These are phyloP conservation scores for Pleurotus tuoliensis DNA, from an alignment of 768 basidiomycete genomes.

Conservation along the genomic window DNA sequence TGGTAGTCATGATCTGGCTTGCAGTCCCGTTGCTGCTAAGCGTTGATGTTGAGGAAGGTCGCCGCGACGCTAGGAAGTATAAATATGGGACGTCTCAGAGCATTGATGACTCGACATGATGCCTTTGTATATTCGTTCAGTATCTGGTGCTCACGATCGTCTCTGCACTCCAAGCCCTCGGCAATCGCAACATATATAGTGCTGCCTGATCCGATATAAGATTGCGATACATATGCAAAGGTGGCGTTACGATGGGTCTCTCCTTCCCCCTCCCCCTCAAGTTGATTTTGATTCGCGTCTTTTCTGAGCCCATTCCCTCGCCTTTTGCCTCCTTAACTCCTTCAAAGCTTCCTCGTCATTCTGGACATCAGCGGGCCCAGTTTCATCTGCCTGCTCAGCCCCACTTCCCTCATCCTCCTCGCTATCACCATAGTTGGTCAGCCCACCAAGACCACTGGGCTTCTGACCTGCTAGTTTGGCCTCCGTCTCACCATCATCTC, in stretches of 20 bases:
- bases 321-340: conserved; percentile 50
- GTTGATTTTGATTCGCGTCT: conserved; percentile 26
- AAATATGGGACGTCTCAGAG: not conserved
- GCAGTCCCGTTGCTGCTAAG: conserved; percentile 72
- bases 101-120: not conserved
- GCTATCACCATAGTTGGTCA: conserved; percentile 60
- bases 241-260: too few relatives aligned
- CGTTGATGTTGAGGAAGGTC: conserved; percentile 69
- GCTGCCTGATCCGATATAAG: too few relatives aligned
- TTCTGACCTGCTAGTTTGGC: conserved; percentile 11
- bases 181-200: too few relatives aligned
- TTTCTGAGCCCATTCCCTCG: conserved; percentile 55
- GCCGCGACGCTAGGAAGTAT: conserved; percentile 33
- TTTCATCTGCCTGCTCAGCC: conserved; percentile 16
- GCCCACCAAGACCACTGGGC: conserved; percentile 37
- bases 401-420: conserved; percentile 28
- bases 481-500: conserved; percentile 21
- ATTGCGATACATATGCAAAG: too few relatives aligned
- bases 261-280: not conserved
- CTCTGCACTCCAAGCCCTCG: too few relatives aligned
- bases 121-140: too few relatives aligned
- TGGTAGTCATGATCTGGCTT: conserved; percentile 75
- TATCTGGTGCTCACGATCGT: too few relatives aligned
- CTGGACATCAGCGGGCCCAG: conserved; percentile 24
- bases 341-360: conserved; percentile 26